A percentile compares a stretch with the other conserved stretches of the same genome.
These are phyloP conservation scores for Chimonanthus praecox DNA, from an alignment of 164 flowering plant genomes.

Conservation along the genomic window DNA sequence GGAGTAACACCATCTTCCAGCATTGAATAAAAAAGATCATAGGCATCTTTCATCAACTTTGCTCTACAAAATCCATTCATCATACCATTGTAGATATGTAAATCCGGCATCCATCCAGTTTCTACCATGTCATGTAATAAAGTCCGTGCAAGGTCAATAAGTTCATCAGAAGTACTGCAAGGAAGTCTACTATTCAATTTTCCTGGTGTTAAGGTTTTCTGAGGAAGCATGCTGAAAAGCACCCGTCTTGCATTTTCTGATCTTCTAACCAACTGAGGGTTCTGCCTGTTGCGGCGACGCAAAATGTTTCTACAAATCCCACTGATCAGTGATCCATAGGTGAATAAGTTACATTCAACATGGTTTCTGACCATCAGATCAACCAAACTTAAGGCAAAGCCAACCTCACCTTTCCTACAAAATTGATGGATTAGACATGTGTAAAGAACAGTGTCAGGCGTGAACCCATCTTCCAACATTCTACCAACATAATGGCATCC, in stretches of 20 bases:
- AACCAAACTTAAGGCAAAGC: conserved; percentile 37
- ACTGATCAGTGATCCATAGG: conserved; percentile 39
- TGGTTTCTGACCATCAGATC: conserved; percentile 44
- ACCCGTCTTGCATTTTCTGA: conserved; percentile 22
- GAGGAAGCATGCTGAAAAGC: conserved; percentile 35
- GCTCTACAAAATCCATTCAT: conserved; percentile 43
- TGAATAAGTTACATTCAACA: conserved; percentile 31
- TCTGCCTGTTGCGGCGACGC: conserved; percentile 11
- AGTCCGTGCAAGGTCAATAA: conserved; percentile 23
- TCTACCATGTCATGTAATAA: conserved; percentile 24
- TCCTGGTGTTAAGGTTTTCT: conserved; percentile 11
- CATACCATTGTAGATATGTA: conserved; percentile 41
- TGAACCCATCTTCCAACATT: conserved; percentile 51
- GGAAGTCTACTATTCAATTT: conserved; percentile 6
- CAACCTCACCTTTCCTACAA: conserved; percentile 45
- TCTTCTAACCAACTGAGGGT: conserved; percentile 7
- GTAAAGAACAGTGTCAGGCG: conserved; percentile 48
- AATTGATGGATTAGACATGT: conserved; percentile 51
- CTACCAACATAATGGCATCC: conserved; percentile 44
- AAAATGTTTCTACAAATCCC: conserved; percentile 38
- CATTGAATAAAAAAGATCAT: conserved; percentile 36
- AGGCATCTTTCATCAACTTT: conserved; percentile 38
- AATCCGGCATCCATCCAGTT: conserved; percentile 26
- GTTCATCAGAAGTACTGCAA: conserved; percentile 20
- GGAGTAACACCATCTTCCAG: conserved; percentile 35